Evolutionary conservation across 2,329 filamentous ascomycete genomes (phyloP), one percentile per base, ranked within the genome.

Genomic region (Cadophora sp.): DNA sequence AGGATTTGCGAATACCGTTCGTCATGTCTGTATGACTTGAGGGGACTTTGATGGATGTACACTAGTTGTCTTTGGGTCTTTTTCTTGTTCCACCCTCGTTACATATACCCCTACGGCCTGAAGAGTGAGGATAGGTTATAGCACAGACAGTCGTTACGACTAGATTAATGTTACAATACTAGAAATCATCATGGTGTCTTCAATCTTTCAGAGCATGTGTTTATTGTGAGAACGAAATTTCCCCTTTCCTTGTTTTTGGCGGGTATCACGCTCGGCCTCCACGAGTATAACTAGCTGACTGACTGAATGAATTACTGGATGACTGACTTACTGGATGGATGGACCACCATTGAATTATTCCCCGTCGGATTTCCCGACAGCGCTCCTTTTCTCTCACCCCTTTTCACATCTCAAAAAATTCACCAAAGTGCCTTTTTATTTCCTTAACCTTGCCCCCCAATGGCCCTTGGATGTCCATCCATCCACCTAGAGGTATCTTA

Each of bases 31-130:
- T 45, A 18, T 30, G 62, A 43, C 51, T 11, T 22, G 45, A 48
- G 6, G 6, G 18, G 39, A 58, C 22, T 51, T 41, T n/a, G 27
- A 27, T 53, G 62, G 30, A 56, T 59, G 55, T 58, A 51, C 30
- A 59, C 20, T 41, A 59, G 43, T 41, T 51, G 30, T 16, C 5
- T 41, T 50, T 39, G 48, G 33, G 27, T 30, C 36, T 22, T 2
- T 22, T 45, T 53, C 50, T 51, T 58, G 50, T 51, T 61, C 59
- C 55, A 64, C 66, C 33, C 66, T 67, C 66, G 61, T 64, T 67
- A 67, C 30, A 62, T 61, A 67, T 64, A 64, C 56, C 62, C 47
- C 14, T 36, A 24, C 30, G 45, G 41, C 59, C 30, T 51, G 33
- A n/a, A 30, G 16, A 18, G 43, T 48, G 53, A 18, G 45, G 45